These are phyloP conservation scores for Berberis vulgaris DNA, from an alignment of 164 flowering plant genomes.

Conservation along the genomic window DNA sequence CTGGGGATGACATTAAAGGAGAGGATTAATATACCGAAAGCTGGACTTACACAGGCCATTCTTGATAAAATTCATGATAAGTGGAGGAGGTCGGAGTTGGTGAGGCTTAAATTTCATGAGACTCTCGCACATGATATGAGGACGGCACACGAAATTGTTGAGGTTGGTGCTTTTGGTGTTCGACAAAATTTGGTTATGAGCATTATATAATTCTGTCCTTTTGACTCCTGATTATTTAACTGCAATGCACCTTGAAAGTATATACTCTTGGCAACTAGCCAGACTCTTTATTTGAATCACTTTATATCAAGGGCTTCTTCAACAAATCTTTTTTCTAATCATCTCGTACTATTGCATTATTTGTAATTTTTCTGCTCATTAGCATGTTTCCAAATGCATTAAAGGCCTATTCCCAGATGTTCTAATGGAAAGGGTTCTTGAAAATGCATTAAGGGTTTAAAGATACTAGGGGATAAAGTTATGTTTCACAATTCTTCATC, in stretches of 20 bases:
- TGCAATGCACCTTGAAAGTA: background rate
- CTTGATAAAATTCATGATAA: conserved; percentile 72
- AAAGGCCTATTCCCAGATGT: too few relatives aligned
- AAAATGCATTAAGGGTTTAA: too few relatives aligned
- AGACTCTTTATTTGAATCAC: too few relatives aligned
- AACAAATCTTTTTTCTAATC: too few relatives aligned
- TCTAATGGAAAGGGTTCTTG: too few relatives aligned
- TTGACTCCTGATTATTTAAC: background rate
- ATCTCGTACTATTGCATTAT: too few relatives aligned
- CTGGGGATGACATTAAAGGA: conserved; percentile 70
- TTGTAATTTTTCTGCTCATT: too few relatives aligned
- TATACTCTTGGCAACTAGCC: too few relatives aligned
- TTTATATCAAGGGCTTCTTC: too few relatives aligned
- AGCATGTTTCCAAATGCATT: too few relatives aligned
- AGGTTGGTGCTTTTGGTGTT: conserved; percentile 42
- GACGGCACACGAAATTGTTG: conserved; percentile 82
- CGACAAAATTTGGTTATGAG: background rate
- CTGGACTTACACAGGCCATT: conserved; percentile 75
- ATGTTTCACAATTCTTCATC: too few relatives aligned
- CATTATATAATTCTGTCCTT: background rate
- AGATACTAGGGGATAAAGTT: too few relatives aligned
- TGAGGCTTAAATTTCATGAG: conserved; percentile 92
- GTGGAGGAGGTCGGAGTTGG: conserved; percentile 89
- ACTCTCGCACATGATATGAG: conserved; percentile 79
- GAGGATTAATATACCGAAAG: conserved; percentile 79